phyloP scores from a whole-genome alignment of 2,329 filamentous ascomycete genomes.

The Verticillium albo-atrum region DNA sequence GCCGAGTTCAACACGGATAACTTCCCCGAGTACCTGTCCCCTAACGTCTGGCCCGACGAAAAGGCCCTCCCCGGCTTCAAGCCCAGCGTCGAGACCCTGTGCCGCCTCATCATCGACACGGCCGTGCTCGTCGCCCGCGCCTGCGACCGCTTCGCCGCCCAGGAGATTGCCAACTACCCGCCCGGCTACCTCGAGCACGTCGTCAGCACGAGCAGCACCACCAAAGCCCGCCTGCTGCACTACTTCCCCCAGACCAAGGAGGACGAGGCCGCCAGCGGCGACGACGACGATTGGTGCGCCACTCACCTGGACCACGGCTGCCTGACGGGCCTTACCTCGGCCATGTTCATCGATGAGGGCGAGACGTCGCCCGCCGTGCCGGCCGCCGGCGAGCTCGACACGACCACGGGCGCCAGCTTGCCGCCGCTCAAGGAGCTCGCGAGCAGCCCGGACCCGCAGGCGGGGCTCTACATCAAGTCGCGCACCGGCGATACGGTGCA shows the following conservation, averaged over 20 bases:
- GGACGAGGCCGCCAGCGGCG: constrained; percentile 30
- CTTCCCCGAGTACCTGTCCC: constrained; percentile 83
- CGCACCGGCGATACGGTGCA: constrained; percentile 80
- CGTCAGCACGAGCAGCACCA: constrained; percentile 78
- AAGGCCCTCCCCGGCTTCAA: constrained; percentile 71
- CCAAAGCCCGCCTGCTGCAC: constrained; percentile 87
- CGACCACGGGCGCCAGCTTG: constrained; percentile 22
- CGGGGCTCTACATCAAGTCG: constrained; percentile 92
- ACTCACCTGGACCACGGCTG: constrained; percentile 90
- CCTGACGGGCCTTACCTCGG: constrained; percentile 86
- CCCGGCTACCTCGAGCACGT: constrained; percentile 79
- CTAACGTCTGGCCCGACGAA: constrained; percentile 81
- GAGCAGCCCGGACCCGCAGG: constrained; percentile 72
- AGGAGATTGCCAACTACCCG: constrained; percentile 73
- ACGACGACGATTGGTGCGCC: constrained; percentile 90
- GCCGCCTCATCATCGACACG: constrained; percentile 80
- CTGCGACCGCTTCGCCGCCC: constrained; percentile 79
- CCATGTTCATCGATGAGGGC: constrained; percentile 90
- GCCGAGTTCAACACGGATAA: constrained; percentile 52
- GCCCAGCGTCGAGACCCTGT: constrained; percentile 68
- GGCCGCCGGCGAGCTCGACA: constrained; percentile 12
- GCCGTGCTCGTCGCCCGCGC: constrained; percentile 85
- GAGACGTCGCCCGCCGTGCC: constrained; percentile 30
- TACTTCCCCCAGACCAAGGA: constrained; percentile 67
- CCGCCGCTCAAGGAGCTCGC: constrained; percentile 65